A percentile compares a stretch with the other conserved stretches of the same genome.
phyloP scores from a whole-genome alignment of 2,329 filamentous ascomycete genomes.

The Aspergillus brasiliensis region DNA sequence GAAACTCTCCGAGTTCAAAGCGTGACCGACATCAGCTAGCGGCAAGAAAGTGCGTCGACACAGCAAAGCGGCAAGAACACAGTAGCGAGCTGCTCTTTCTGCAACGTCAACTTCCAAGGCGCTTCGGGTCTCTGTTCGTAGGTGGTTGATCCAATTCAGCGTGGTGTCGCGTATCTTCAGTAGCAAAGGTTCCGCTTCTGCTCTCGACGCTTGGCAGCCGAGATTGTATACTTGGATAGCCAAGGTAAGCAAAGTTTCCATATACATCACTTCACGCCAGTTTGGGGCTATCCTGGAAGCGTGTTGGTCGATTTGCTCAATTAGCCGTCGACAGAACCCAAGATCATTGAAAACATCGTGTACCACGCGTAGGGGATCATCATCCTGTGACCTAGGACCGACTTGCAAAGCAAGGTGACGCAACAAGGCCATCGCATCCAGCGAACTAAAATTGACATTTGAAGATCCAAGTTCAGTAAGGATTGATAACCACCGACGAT shows the following conservation, averaged over 20 bases:
- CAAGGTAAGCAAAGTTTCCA: constrained; percentile 61
- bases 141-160: constrained; percentile 52
- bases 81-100: constrained; percentile 47
- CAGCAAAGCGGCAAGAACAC: constrained; percentile 59
- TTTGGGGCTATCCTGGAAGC: constrained; percentile 54
- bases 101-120: constrained; percentile 42
- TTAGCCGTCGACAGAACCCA: constrained; percentile 52
- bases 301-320: constrained; percentile 51
- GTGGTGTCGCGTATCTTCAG: constrained; percentile 47
- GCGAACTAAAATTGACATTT: constrained; percentile 62
- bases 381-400: constrained; percentile 49
- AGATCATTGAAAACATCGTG: constrained; percentile 56
- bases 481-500: constrained; percentile 52
- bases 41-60: constrained; percentile 53
- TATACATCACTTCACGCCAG: constrained; percentile 61
- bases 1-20: constrained; percentile 16
- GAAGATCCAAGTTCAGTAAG: constrained; percentile 54
- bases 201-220: constrained; percentile 19
- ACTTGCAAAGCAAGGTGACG: constrained; percentile 57
- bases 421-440: constrained; percentile 54
- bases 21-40: constrained; percentile 7
- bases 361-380: constrained; percentile 46
- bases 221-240: constrained; percentile 44
- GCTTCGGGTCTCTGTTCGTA: constrained; percentile 51
- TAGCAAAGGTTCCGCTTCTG: constrained; percentile 39